A percentile compares a stretch with the other conserved stretches of the same genome.
These are phyloP conservation scores for Penicillium daleae DNA, from an alignment of 495 filamentous ascomycete species.

Conservation along the genomic window DNA sequence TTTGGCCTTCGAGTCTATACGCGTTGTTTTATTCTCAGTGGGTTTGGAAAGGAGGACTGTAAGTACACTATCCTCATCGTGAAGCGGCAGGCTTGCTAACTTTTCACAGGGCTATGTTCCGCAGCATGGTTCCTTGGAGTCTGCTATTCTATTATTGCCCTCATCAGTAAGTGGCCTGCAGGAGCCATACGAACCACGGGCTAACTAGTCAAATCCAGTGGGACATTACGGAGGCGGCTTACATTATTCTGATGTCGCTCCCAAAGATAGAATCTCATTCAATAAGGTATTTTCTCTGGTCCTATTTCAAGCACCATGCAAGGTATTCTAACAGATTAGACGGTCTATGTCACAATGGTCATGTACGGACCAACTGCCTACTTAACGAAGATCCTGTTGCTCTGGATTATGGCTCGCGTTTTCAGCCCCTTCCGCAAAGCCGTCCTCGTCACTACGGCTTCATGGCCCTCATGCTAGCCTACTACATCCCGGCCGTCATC, in stretches of 20 bases:
- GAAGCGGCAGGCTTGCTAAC: neutral
- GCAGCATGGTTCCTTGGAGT: slow-evolving; percentile 28
- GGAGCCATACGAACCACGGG: neutral
- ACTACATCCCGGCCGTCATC: slow-evolving; percentile 44
- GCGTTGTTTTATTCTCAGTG: slow-evolving; percentile 27
- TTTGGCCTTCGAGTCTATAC: slow-evolving; percentile 31
- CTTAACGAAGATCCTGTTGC: slow-evolving; percentile 44
- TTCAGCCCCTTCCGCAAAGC: slow-evolving; percentile 41
- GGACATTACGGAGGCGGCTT: slow-evolving; percentile 32
- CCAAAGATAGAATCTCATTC: neutral
- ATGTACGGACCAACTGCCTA: slow-evolving; percentile 47
- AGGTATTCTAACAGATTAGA: slow-evolving; percentile 5
- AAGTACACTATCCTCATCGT: slow-evolving; percentile 3
- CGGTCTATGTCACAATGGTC: slow-evolving; percentile 38
- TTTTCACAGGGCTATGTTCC: slow-evolving; percentile 9
- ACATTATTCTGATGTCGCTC: neutral
- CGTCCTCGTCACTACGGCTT: slow-evolving; percentile 39
- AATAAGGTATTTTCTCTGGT: neutral
- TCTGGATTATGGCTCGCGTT: slow-evolving; percentile 45
- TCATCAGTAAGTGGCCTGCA: slow-evolving; percentile 27
- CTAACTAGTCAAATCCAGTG: slow-evolving; percentile 24
- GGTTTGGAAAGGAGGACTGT: slow-evolving; percentile 37
- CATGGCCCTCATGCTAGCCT: slow-evolving; percentile 42
- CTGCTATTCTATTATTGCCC: slow-evolving; percentile 32
- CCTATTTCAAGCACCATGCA: neutral